A percentile compares a stretch with the other conserved stretches of the same genome.
These are phyloP conservation scores for Austroboletus niveus DNA, from an alignment of 1,284 basidiomycete genomes.

Conservation along the genomic window DNA sequence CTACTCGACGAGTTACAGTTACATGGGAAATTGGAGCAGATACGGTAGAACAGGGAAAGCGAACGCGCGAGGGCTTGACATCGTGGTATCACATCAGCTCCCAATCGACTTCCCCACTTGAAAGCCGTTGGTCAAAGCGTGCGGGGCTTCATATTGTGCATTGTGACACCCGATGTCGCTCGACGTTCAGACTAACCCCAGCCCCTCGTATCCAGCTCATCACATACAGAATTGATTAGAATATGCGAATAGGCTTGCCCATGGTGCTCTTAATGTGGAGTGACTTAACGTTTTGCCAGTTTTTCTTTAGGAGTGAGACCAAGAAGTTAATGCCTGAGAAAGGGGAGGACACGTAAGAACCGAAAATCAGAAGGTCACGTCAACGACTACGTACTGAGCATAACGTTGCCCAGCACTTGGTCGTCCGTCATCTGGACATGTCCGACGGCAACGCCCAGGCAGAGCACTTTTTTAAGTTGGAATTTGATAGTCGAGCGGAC, in stretches of 20 bases:
- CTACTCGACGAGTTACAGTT: slow-evolving; percentile 10
- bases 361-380: not conserved
- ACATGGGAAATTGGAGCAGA: slow-evolving; percentile 22
- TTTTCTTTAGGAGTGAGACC: slow-evolving; percentile 99
- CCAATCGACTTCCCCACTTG: slow-evolving; percentile 73
- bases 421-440: slow-evolving; percentile 98
- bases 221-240: slow-evolving; percentile 40
- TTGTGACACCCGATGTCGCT: slow-evolving; percentile 44
- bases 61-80: slow-evolving; percentile 17
- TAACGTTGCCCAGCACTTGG: slow-evolving; percentile 95
- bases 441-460: slow-evolving; percentile 97
- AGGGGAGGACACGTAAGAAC: slow-evolving; percentile 4
- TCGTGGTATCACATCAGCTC: slow-evolving; percentile 60
- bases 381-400: slow-evolving; percentile 70
- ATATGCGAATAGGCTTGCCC: slow-evolving; percentile 96
- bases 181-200: slow-evolving; percentile 9
- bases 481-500: slow-evolving; percentile 99
- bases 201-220: not conserved
- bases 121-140: slow-evolving; percentile 88
- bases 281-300: slow-evolving; percentile 99
- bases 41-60: slow-evolving; percentile 8
- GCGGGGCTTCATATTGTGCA: slow-evolving; percentile 88
- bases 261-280: slow-evolving; percentile 99
- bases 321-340: slow-evolving; percentile 95
- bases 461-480: slow-evolving; percentile 99